Evolutionary conservation across 306 rosid genomes (phyloP).

Genomic region (Glycine latifolia): DNA sequence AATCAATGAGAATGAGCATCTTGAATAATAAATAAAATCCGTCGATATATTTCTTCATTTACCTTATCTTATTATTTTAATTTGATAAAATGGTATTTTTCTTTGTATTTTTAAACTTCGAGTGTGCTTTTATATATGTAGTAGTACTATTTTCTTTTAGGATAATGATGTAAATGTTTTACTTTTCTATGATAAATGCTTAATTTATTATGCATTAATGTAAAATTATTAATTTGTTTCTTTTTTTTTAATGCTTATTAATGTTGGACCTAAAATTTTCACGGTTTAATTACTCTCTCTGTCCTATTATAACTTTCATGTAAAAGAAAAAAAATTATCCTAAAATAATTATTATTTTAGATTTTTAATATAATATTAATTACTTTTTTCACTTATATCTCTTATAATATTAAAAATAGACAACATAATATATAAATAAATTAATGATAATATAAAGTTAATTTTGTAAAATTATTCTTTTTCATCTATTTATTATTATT

Average conservation of each 20-base stretch:
- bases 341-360: no score
- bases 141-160: neutral
- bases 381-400: no score
- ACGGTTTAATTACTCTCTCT: no score
- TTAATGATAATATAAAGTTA: no score
- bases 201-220: neutral
- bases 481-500: no score
- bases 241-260: neutral
- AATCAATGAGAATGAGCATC: neutral
- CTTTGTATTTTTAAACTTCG: neutral
- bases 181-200: neutral
- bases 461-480: no score
- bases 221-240: neutral
- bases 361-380: no score
- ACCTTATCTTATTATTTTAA: neutral
- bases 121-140: neutral
- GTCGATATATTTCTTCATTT: neutral
- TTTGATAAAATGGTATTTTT: neutral
- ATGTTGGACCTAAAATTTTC: neutral
- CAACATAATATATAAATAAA: no score
- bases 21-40: neutral
- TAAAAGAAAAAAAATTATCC: no score
- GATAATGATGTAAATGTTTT: neutral
- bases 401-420: no score
- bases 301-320: no score